Base-by-base conservation (phyloP, 2,329 filamentous ascomycete genomes). In the Westerdykella sp. region DNA sequence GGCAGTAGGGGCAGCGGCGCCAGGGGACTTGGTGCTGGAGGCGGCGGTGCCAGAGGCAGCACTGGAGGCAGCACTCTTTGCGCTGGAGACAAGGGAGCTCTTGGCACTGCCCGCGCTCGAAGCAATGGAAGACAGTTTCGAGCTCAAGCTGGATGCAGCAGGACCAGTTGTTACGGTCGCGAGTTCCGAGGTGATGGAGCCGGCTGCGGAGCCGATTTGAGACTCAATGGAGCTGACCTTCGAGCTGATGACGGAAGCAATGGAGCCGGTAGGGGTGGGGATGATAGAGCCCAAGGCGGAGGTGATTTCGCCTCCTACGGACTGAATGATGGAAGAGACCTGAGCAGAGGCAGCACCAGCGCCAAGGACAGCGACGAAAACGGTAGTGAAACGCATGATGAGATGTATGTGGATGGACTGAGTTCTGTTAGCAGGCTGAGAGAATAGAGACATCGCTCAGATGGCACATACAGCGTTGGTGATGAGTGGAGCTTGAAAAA, bases 371-470 rank as follows among this genome's bases (percentile, higher is more conserved):
- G 54, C 39, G 41, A 55, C 51, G 51, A 62, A 48, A 40, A 62
- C 44, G 53, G 54, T 51, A 48, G 62, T 56, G 59, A 66, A 66
- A 60, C 60, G 61, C 62, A 66, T 66, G 36, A 53, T 63, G 56
- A 54, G 44, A 37, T 42, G 38, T 39, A 43, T 44, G 30, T 43
- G 39, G 37, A 38, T 35, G 12, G 13, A 18, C n/a, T 14, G 9
- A 15, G 32, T 6, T 14, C n/a, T 13, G 32, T 35, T 18, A 35
- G 32, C 12, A 18, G 7, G 32, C n/a, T 13, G 16, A 13, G 32
- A 13, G n/a, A 11, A 35, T 9, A 21, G 32, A 18, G 32, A 6
- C 7, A 11, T 2, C 4, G n/a, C n/a, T 35, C 6, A 3, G n/a
- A 35, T 15, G n/a, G 32, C 16, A 35, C 32, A 35, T 14, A 15